Evolutionary conservation across 2,329 filamentous ascomycete genomes (phyloP), one percentile per base, ranked within the genome.

Genomic region (Pseudogymnoascus sp.): DNA sequence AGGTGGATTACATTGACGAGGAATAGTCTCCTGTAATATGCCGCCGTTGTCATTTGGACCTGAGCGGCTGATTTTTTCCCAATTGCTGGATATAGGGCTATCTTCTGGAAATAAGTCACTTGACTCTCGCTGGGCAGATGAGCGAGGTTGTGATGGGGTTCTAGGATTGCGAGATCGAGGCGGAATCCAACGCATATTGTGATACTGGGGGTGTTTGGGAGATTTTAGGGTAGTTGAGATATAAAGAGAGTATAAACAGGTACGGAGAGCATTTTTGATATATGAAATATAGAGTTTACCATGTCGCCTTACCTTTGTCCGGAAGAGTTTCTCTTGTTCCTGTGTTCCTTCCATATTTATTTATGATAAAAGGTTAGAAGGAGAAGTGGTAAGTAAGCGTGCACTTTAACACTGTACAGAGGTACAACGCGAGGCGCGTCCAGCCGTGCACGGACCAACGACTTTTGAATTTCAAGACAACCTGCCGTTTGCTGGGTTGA

Each of bases 281-380:
- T 57, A 34, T 57, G 8, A 11, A 57, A 57, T 34, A 34, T 57
- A 57, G 10, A 57, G 5, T 29, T 34, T 34, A 18, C 51, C 18
- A 4, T 34, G n/a, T 34, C 34, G 5, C 5, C 51, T 34, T 57
- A 21, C 51, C 51, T 34, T 34, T 57, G 18, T 57, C 3, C 4
- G 1, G 29, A 6, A 14, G 16, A 57, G 10, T 34, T 4, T 7
- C 5, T 21, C 5, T 57, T 57, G 51, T 57, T 57, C 51, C 51
- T 57, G 26, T 57, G 51, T 57, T 57, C 51, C 51, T 57, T 16
- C 51, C 51, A 57, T 57, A 57, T 34, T 34, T 57, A 57, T 34
- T 34, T 57, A 57, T 57, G 14, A 54, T 54, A 54, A 31, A 31
- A 31, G 47, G 14, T 16, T 10, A 14, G 14, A 29, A 29, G 23